Evolutionary conservation across 345 rosid species (phyloP).

Genomic region (Camelina laxa): DNA sequence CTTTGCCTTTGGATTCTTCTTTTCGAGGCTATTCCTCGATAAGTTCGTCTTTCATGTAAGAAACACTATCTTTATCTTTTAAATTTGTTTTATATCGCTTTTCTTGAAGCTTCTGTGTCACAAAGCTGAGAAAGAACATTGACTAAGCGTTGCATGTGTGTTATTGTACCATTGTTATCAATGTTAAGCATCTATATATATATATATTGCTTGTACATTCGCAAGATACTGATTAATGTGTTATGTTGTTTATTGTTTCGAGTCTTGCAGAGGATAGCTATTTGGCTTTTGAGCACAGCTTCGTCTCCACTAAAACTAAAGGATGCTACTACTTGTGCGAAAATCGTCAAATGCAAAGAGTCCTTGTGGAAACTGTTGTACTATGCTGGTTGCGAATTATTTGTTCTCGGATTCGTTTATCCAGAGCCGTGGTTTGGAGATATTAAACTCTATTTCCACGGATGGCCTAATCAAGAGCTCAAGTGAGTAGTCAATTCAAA

Average conservation of each 20-base stretch:
- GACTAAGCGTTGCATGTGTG: neutral
- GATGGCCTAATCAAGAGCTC: conserved; percentile 86
- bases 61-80: neutral
- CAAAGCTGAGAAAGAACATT: neutral
- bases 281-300: conserved; percentile 55
- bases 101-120: neutral
- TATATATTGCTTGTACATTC: neutral
- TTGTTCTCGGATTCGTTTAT: conserved; percentile 52
- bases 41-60: conserved; percentile 73
- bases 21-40: conserved; percentile 62
- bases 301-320: conserved; percentile 47
- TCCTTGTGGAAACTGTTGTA: conserved; percentile 86
- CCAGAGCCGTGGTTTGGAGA: conserved; percentile 68
- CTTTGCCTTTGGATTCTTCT: conserved; percentile 63
- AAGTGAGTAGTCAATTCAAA: conserved; percentile 52
- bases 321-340: conserved; percentile 53
- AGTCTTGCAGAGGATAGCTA: conserved; percentile 57
- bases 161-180: neutral
- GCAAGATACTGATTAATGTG: conserved; percentile 8
- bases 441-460: conserved; percentile 56
- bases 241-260: conserved; percentile 20
- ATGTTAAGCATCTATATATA: neutral
- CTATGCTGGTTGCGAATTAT: conserved; percentile 66
- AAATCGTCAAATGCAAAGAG: conserved; percentile 68
- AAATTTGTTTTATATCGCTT: too few relatives aligned